Evolutionary conservation across 1,284 basidiomycete species (phyloP), one percentile per base, ranked within the genome.

Genomic region (Irpex lacteus): DNA sequence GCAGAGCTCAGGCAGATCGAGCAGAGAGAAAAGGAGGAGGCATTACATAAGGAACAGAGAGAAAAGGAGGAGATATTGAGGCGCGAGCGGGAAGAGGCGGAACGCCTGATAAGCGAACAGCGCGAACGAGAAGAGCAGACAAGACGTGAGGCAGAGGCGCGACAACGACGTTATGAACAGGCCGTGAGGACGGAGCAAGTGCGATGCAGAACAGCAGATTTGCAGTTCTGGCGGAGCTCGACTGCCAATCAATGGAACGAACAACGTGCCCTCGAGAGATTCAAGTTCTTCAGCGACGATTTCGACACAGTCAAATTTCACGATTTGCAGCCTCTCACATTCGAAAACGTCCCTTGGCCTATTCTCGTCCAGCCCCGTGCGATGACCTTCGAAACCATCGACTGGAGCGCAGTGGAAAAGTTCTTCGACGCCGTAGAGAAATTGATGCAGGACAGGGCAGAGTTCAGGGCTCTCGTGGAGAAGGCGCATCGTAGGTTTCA

Each of bases 401-500:
- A 65, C 8, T 65, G 63, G 63, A 5, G 18, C 3, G 63, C 60
- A 26, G 60, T 65, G 18, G 63, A 65, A 32, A 47, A 40, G 13
- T 65, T 65, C 60, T 65, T 65, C 57, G 26, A 19, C 5, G 56
- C 56, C 2, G 15, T 52, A 15, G 60, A 47, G 7, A 56, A 56
- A 15, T 44, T 60, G 7, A 9, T 50, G 5, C 34, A 60, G 18
- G 38, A 44, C 38, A 44, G 38, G 38, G 15, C 38, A 3, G 63
- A 64, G 54, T 61, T 59, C 19, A 61, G 49, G 34, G 38, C 57
- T 5, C 32, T 63, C 21, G 47, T 66, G 4, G 65, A 60, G 59
- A 66, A 63, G 37, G 47, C 62, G 32, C 65, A 63, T 57, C 62
- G 55, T 1, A 55, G 70, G 21, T 66, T 63, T 36, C 62, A 63